Evolutionary conservation across 176 grass and related monocot species (phyloP).

Genomic region (bread wheat (Triticum aestivum)): DNA sequence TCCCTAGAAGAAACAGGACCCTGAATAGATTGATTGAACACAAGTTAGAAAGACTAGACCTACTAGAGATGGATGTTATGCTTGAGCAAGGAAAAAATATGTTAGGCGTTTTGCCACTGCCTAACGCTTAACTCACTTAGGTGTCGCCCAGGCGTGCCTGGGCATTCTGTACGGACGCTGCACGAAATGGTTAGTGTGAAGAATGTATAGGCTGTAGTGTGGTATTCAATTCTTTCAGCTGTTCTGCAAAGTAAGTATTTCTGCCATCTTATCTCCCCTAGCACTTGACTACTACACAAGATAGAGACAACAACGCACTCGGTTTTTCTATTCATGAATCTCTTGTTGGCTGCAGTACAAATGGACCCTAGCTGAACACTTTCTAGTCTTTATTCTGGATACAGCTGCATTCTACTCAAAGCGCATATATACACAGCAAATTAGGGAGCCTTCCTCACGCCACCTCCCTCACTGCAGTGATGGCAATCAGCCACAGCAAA

Average conservation of each 20-base stretch:
- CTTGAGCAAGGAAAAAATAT: not conserved
- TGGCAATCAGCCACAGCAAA: not conserved
- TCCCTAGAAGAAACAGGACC: slow-evolving; percentile 31
- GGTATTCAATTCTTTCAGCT: slow-evolving; percentile 76
- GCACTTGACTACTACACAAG: not conserved
- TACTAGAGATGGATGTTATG: not conserved
- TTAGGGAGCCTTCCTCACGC: not conserved
- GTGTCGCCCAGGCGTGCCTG: not conserved
- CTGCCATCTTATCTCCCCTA: slow-evolving; percentile 8
- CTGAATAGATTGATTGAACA: slow-evolving; percentile 29
- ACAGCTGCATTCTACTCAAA: not conserved
- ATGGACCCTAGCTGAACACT: slow-evolving; percentile 15
- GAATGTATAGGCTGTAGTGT: not conserved
- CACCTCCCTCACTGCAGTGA: not conserved
- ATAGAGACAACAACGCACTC: not conserved
- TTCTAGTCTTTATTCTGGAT: slow-evolving; percentile 1
- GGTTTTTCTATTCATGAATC: slow-evolving; percentile 20
- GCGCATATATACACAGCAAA: not conserved
- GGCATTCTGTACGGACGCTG: not conserved
- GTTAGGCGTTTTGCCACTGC: not conserved
- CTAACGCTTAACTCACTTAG: not conserved
- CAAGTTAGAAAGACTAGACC: slow-evolving; percentile 11
- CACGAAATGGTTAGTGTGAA: not conserved
- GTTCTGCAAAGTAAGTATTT: slow-evolving; percentile 90
- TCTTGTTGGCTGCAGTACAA: slow-evolving; percentile 1